Conservation (phyloP, 1,139 yeast species). For the Geotrichum reessii region DNA sequence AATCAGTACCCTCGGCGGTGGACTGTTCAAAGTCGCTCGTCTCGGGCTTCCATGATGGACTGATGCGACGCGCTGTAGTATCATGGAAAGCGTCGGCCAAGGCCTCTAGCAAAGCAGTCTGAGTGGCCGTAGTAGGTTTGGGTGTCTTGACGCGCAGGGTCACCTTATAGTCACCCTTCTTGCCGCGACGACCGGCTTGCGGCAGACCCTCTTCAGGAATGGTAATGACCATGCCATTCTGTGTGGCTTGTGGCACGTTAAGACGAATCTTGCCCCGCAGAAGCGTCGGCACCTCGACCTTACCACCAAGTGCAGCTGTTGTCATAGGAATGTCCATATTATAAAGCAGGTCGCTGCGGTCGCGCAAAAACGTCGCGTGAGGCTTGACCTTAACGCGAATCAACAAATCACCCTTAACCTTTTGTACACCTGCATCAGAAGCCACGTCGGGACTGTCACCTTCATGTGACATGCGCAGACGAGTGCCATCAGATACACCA, state of each 20-base stretch:
- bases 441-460: slow-evolving; percentile 77
- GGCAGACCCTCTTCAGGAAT: slow-evolving; percentile 91
- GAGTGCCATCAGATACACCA: slow-evolving; percentile 81
- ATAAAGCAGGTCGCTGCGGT: slow-evolving; percentile 58
- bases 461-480: slow-evolving; percentile 77
- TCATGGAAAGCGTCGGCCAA: slow-evolving; percentile 88
- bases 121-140: slow-evolving; percentile 78
- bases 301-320: slow-evolving; percentile 95
- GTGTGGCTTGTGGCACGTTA: slow-evolving; percentile 83
- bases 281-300: slow-evolving; percentile 78
- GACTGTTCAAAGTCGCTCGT: neutral
- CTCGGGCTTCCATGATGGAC: slow-evolving; percentile 41
- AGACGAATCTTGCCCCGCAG: slow-evolving; percentile 67
- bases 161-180: slow-evolving; percentile 69
- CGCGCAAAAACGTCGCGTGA: slow-evolving; percentile 65
- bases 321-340: slow-evolving; percentile 77
- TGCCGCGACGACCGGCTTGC: slow-evolving; percentile 45
- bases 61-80: slow-evolving; percentile 63
- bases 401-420: slow-evolving; percentile 79
- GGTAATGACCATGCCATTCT: slow-evolving; percentile 64
- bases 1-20: slow-evolving; percentile 8
- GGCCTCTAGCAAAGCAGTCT: slow-evolving; percentile 87
- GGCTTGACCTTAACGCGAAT: slow-evolving; percentile 72
- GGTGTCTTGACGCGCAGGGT: slow-evolving; percentile 64
- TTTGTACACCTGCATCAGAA: slow-evolving; percentile 44